Evolutionary conservation across 106 monocot species (phyloP).

Genomic region (Acanthochlamys bracteata): DNA sequence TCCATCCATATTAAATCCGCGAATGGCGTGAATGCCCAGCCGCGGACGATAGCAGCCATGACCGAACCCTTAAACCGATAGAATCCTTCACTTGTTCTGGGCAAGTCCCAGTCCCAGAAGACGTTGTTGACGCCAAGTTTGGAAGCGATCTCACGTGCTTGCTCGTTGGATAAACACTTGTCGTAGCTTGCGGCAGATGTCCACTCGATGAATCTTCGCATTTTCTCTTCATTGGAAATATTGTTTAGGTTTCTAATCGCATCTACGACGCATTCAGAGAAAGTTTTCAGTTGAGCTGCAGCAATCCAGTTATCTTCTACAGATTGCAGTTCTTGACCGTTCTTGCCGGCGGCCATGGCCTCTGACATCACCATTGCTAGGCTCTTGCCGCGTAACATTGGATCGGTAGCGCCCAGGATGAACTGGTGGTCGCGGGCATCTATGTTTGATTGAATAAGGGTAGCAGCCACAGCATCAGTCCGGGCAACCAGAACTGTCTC

Average conservation of each 20-base stretch:
- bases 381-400: slow-evolving; percentile 29
- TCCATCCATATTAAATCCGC: slow-evolving; percentile 92
- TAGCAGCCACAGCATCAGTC: slow-evolving; percentile 81
- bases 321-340: slow-evolving; percentile 56
- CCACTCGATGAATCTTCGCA: slow-evolving; percentile 45
- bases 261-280: slow-evolving; percentile 49
- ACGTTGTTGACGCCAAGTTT: slow-evolving; percentile 43
- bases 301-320: slow-evolving; percentile 62
- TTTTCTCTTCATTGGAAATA: slow-evolving; percentile 36
- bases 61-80: slow-evolving; percentile 80
- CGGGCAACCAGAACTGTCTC: slow-evolving; percentile 82
- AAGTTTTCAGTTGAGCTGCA: slow-evolving; percentile 59
- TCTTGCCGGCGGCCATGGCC: slow-evolving; percentile 47
- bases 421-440: slow-evolving; percentile 87
- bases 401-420: slow-evolving; percentile 80
- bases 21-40: slow-evolving; percentile 57
- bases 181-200: slow-evolving; percentile 14
- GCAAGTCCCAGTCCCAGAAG: slow-evolving; percentile 97
- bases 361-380: slow-evolving; percentile 38
- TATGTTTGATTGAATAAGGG: slow-evolving; percentile 77
- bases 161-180: slow-evolving; percentile 53
- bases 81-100: slow-evolving; percentile 84
- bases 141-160: slow-evolving; percentile 39
- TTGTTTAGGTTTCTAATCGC: slow-evolving; percentile 37
- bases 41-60: slow-evolving; percentile 59